Evolutionary conservation across 352 stramenopile species (phyloP), one percentile per base, ranked within the genome.

Genomic region (Phytophthora hybrid): DNA sequence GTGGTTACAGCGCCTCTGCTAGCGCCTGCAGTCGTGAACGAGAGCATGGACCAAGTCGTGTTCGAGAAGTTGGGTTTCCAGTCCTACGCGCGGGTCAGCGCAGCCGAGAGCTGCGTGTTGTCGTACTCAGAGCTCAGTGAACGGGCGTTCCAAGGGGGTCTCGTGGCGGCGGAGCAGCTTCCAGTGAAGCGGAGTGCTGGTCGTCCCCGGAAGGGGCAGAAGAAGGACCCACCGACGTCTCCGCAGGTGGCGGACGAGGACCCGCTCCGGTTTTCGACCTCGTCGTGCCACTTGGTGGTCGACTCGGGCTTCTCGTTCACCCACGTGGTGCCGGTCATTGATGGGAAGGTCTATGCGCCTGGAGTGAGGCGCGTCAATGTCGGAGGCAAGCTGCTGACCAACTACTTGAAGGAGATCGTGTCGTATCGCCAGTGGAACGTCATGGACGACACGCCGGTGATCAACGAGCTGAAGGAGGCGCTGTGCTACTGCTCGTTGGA

Each of bases 361-460:
- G 83, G 78, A 41, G 87, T 94, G 51, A 91, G 81, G 66, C 79
- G 87, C 0, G 80, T 99, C 47, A 96, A 98, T 75, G 88, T 99
- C 21, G 97, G 97, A 37, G 97, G 97, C 21, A 99, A 99, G 67
- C 74, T 99, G 58, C 80, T 99, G 63, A 98, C 97, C 2, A 99
- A 99, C 80, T 98, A 99, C 71, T 78, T 99, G 5, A 99, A 99
- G 71, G 97, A 99, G 81, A 88, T 98, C 54, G 87, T 99, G 9
- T 98, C 92, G 11, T 99, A 97, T 71, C 87, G 97, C 13, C 97
- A 99, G 73, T 98, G 90, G 81, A 99, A 99, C 73, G 91, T 99
- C 63, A 98, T 98, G 93, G 96, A 99, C 69, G 83, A 93, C 37
- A 84, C 82, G 26, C 65, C 63, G 9, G 71, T 94, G 19, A 87